Conservation (phyloP, 768 basidiomycete genomes). For the Hortiboletus campestris region DNA sequence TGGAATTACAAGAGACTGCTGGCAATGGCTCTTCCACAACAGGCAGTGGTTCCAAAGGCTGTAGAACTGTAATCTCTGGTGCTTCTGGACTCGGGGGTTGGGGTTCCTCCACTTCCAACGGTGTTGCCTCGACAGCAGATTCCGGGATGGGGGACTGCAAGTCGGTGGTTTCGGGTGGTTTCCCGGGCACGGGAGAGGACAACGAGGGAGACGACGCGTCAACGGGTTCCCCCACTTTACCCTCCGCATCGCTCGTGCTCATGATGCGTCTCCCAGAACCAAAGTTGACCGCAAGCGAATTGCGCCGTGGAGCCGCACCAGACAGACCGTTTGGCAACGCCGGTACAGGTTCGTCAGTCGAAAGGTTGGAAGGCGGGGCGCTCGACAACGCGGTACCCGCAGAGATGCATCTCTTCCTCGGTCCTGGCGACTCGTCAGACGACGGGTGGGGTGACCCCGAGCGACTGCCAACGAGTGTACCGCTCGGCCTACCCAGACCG, state of each 20-base stretch:
- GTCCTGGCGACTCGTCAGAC: conserved; percentile 16
- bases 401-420: conserved; percentile 32
- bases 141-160: not conserved
- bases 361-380: conserved; percentile 2
- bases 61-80: not conserved
- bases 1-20: not conserved
- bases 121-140: not conserved
- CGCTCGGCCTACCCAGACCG: conserved; percentile 25
- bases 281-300: conserved; percentile 29
- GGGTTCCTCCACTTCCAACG: conserved; percentile 1
- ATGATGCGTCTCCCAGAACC: conserved; percentile 20
- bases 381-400: conserved; percentile 24
- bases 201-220: conserved; percentile 5
- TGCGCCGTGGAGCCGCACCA: conserved; percentile 19
- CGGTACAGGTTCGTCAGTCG: conserved; percentile 24
- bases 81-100: not conserved
- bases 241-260: conserved; percentile 14
- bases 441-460: conserved; percentile 17
- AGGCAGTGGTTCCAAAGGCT: not conserved
- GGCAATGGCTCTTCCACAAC: not conserved
- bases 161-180: conserved; percentile 5
- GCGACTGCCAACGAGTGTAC: conserved; percentile 12
- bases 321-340: conserved; percentile 18
- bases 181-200: conserved; percentile 7
- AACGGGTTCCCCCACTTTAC: not conserved